phyloP scores from a whole-genome alignment of 192 early-diverging fungal genomes.

The Coemansia sp. region DNA sequence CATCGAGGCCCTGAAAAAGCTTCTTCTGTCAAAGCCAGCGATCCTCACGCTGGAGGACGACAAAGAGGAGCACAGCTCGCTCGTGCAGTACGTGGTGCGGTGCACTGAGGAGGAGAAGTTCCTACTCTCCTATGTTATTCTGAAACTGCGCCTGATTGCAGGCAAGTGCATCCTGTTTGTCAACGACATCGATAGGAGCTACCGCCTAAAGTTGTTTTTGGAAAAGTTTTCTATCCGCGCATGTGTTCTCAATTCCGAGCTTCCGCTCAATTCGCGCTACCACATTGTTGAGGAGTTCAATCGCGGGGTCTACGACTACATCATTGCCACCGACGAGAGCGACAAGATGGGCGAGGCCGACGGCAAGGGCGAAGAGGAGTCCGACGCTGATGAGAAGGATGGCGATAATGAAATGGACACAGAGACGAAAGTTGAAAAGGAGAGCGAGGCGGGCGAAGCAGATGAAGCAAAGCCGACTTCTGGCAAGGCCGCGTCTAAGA shows the following conservation, averaged over 20 bases:
- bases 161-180: constrained; percentile 96
- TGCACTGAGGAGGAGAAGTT: constrained; percentile 85
- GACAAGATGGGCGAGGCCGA: constrained; percentile 68
- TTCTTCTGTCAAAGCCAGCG: constrained; percentile 83
- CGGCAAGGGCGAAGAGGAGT: constrained; percentile 57
- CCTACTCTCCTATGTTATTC: constrained; percentile 80
- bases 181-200: constrained; percentile 92
- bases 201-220: constrained; percentile 88
- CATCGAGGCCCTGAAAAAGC: constrained; percentile 80
- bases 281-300: constrained; percentile 98
- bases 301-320: constrained; percentile 90
- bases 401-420: constrained; percentile 23
- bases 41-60: constrained; percentile 85
- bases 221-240: constrained; percentile 94
- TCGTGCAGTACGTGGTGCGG: constrained; percentile 78
- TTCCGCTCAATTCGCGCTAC: constrained; percentile 88
- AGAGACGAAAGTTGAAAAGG: constrained; percentile 25
- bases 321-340: constrained; percentile 94
- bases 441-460: constrained; percentile 27
- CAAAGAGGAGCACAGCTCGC: constrained; percentile 56
- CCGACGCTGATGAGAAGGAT: constrained; percentile 31
- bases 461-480: constrained; percentile 15
- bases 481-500: constrained; percentile 10
- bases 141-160: constrained; percentile 87
- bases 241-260: constrained; percentile 92